Conservation (phyloP, 1,284 basidiomycete species). For the Rhizoctonia solani region DNA sequence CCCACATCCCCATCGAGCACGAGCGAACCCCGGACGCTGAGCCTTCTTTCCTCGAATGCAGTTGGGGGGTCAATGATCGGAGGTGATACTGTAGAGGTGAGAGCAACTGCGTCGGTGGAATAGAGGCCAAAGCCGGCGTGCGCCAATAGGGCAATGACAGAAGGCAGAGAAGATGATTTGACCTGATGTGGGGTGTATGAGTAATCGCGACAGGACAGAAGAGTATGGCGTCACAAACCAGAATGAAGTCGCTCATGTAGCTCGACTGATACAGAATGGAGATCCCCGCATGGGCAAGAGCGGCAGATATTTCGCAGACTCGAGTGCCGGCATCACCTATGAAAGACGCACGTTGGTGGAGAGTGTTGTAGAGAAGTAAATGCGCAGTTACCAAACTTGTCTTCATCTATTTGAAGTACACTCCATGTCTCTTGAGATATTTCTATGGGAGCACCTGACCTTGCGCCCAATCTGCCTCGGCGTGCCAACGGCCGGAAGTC, state of each 20-base stretch:
- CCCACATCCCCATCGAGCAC: conserved; percentile 26
- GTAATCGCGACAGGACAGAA: conserved; percentile 19
- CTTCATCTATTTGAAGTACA: conserved; percentile 37
- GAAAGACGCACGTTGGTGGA: background rate
- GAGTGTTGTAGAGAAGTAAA: conserved; percentile 18
- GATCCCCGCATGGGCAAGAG: conserved; percentile 76
- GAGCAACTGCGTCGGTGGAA: conserved; percentile 55
- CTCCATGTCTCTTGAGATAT: conserved; percentile 54
- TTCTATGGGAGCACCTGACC: conserved; percentile 59
- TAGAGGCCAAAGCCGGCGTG: conserved; percentile 70
- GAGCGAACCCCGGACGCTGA: conserved; percentile 16
- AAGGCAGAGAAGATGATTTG: conserved; percentile 63
- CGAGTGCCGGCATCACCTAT: conserved; percentile 71
- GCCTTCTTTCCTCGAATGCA: background rate
- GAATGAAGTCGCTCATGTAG: conserved; percentile 83
- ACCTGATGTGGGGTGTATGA: conserved; percentile 52
- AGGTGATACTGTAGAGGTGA: conserved; percentile 43
- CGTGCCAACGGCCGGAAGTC: conserved; percentile 66
- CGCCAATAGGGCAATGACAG: conserved; percentile 62
- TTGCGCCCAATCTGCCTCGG: conserved; percentile 53
- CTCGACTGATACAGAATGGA: conserved; percentile 85
- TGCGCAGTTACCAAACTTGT: conserved; percentile 36
- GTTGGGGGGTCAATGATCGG: conserved; percentile 1
- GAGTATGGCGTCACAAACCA: conserved; percentile 51
- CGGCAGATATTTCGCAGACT: conserved; percentile 76